Base-by-base conservation (phyloP, 73 alveolate species). In the Paramecium sexaurelia region DNA sequence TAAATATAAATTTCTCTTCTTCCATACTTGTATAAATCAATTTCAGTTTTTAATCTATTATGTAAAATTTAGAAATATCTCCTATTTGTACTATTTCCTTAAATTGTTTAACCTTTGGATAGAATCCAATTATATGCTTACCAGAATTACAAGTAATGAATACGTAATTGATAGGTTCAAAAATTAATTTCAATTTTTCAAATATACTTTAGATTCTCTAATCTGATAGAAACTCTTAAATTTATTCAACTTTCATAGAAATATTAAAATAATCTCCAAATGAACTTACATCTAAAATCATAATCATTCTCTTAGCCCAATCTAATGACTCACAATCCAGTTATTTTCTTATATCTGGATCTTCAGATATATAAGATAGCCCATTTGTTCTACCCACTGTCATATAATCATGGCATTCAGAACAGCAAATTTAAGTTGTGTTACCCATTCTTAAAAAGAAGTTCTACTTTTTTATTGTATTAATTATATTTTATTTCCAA, bases 201-300 rank as follows among this genome's bases (percentile, higher is more conserved):
- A 78, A 45, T 2, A 45, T 78, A 7, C 45, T 41, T 11, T 41
- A 33, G 1, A 78, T 40, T 41, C 68, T 40, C 24, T 41, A 24
- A 78, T 78, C 90, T 20, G 43, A 29, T 0, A 78, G 73, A 78
- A 78, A 78, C 29, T 78, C 90, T 43, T 45, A 6, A 9, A 78
- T 78, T 41, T 41, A 22, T n/a, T 78, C 55, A 13, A 22, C 55
- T 20, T 33, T 45, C 40, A 45, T 78, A 9, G 75, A 39, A 0
- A 78, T 45, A 43, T 78, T 78, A n/a, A 41, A 78, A 24, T 78
- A 39, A 45, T 78, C 90, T 13, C 90, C 90, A 78, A 41, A 78
- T 37, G 68, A 32, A 78, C 55, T 22, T 5, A 78, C 68, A 19
- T 45, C 73, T 24, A 78, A 43, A 13, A 45, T 41, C 68, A 78